These are phyloP conservation scores for Candida takata DNA, from an alignment of 805 yeast genomes.

Conservation along the genomic window DNA sequence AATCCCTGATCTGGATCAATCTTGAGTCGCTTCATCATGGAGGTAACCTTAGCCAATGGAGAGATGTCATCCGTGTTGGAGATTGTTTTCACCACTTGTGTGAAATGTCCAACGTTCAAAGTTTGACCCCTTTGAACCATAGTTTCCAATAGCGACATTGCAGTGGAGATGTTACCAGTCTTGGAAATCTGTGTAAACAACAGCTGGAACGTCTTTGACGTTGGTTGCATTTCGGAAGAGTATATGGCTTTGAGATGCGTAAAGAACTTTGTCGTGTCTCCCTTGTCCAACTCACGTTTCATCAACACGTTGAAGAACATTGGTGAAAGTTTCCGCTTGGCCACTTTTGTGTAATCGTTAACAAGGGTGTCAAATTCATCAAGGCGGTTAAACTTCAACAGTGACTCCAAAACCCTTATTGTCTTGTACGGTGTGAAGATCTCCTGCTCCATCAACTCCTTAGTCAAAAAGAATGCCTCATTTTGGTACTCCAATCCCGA, in stretches of 20 bases:
- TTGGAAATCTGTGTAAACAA: constrained; percentile 16
- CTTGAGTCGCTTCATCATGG: constrained; percentile 8
- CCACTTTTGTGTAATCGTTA: not conserved
- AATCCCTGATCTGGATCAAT: constrained; percentile 12
- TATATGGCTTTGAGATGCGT: constrained; percentile 4
- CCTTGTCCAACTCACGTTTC: constrained; percentile 2
- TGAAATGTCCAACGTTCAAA: constrained; percentile 7
- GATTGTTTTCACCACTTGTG: constrained; percentile 9
- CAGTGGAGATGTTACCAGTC: constrained; percentile 15
- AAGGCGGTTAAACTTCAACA: not conserved
- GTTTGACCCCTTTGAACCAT: constrained; percentile 6
- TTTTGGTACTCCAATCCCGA: constrained; percentile 4
- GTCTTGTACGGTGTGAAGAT: constrained; percentile 3
- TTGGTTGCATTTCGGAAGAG: constrained; percentile 6
- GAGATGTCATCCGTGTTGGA: constrained; percentile 9
- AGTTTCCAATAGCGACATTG: constrained; percentile 13
- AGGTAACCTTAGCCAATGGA: constrained; percentile 7
- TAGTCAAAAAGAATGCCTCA: constrained; percentile 1
- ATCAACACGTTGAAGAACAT: constrained; percentile 8
- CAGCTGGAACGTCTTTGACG: constrained; percentile 10
- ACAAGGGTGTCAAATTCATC: constrained; percentile 7
- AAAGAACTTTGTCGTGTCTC: constrained; percentile 4
- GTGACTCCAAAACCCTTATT: not conserved
- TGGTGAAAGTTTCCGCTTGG: not conserved
- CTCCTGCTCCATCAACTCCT: constrained; percentile 1